Conservation (phyloP, 140 eudicot species). For the Oenanthe javanica region DNA sequence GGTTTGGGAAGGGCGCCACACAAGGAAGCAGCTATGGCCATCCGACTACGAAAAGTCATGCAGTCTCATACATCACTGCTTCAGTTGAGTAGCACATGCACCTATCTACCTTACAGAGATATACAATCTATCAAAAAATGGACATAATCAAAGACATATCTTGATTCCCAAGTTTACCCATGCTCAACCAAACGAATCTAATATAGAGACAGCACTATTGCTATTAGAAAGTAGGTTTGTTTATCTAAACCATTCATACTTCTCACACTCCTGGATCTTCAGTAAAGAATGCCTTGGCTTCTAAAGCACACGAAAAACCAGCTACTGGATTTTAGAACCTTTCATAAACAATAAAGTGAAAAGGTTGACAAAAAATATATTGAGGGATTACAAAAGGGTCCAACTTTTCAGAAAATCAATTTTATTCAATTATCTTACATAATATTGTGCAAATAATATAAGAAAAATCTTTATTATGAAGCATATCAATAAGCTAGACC, state of each 20-base stretch:
- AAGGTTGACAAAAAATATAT: not conserved
- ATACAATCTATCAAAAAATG: not conserved
- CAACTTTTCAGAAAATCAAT: not conserved
- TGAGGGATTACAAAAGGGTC: not conserved
- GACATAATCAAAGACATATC: not conserved
- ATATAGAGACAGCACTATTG: not conserved
- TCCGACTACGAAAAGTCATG: not conserved
- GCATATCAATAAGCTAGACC: not conserved
- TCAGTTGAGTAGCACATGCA: not conserved
- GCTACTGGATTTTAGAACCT: no score
- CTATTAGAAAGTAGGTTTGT: not conserved
- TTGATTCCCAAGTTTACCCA: not conserved
- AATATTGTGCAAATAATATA: not conserved
- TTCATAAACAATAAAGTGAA: no score
- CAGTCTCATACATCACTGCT: not conserved
- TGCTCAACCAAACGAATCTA: no score
- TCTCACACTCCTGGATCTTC: not conserved
- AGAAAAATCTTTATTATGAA: not conserved
- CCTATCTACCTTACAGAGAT: not conserved
- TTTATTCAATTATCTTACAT: not conserved
- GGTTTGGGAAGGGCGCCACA: not conserved
- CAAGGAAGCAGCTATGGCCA: not conserved
- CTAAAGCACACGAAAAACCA: not conserved
- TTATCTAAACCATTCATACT: not conserved
- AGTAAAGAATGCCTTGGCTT: not conserved